phyloP scores from a whole-genome alignment of 139 green algal species.

The Gonium pectorale region DNA sequence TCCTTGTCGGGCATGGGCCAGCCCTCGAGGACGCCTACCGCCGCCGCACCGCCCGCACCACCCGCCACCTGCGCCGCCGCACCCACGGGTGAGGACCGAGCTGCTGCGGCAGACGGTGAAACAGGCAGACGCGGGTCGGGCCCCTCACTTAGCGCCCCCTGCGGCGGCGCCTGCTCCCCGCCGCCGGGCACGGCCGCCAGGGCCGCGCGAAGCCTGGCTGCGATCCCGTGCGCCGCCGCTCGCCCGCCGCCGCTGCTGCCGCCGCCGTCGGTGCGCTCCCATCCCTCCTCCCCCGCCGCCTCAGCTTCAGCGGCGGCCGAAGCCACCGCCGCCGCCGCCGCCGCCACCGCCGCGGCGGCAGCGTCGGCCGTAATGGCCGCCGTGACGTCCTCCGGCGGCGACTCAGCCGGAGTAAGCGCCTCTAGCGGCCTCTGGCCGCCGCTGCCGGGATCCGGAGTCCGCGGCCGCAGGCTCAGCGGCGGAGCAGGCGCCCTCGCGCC shows the following conservation, averaged over 20 bases:
- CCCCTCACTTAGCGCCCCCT: not conserved
- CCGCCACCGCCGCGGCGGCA: not conserved
- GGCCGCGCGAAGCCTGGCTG: not conserved
- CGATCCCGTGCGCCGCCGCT: constrained; percentile 1
- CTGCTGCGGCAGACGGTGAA: no score
- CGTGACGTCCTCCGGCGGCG: not conserved
- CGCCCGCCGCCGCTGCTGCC: no score
- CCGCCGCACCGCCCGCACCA: not conserved
- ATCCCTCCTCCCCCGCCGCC: not conserved
- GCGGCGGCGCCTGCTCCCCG: not conserved
- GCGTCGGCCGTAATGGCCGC: not conserved
- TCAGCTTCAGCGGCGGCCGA: not conserved
- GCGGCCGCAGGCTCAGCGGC: no score
- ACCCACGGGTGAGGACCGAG: no score
- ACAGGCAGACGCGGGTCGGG: no score
- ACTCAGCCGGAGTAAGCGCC: not conserved
- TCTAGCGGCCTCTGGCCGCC: not conserved
- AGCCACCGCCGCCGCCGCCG: not conserved
- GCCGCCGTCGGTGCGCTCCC: no score
- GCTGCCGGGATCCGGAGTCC: not conserved
- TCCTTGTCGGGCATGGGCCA: not conserved
- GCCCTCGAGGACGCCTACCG: not conserved
- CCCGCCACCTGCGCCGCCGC: no score
- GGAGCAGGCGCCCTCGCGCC: not conserved
- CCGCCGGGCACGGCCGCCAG: not conserved